phyloP scores from a whole-genome alignment of 306 rosid genomes.

The Prunus kanzakura region DNA sequence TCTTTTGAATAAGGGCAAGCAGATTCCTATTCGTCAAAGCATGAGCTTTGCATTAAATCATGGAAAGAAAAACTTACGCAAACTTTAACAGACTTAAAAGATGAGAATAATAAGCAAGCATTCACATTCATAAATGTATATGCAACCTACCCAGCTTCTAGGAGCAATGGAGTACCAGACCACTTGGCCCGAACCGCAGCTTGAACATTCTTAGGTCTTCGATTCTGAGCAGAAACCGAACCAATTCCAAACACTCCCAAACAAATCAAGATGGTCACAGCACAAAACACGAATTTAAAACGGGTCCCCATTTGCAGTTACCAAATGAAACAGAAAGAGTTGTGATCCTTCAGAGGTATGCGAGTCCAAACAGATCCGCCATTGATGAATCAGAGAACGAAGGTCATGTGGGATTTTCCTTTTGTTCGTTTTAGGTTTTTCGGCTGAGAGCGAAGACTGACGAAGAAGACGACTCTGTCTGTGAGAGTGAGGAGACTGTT shows the following conservation, averaged over 20 bases:
- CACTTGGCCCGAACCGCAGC: constrained; percentile 76
- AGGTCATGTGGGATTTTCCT: neutral
- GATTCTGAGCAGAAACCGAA: constrained; percentile 35
- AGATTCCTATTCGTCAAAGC: neutral
- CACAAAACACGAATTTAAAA: constrained; percentile 35
- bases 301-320: constrained; percentile 38
- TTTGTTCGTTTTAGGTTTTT: neutral
- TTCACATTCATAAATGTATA: no score
- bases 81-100: no score
- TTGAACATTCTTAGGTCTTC: constrained; percentile 74
- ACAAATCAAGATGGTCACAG: constrained; percentile 37
- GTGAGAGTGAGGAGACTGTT: neutral
- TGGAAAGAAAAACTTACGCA: no score
- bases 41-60: neutral
- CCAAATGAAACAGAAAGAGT: neutral
- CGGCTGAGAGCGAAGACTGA: constrained; percentile 8
- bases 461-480: neutral
- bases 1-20: no score
- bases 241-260: constrained; percentile 31
- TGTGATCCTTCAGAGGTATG: constrained; percentile 11
- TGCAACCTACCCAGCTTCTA: constrained; percentile 80
- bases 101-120: neutral
- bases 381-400: constrained; percentile 26
- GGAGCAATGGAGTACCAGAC: constrained; percentile 80
- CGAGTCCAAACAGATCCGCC: constrained; percentile 22